Evolutionary conservation across 768 basidiomycete genomes (phyloP).

Genomic region (Auricularia heimuer): DNA sequence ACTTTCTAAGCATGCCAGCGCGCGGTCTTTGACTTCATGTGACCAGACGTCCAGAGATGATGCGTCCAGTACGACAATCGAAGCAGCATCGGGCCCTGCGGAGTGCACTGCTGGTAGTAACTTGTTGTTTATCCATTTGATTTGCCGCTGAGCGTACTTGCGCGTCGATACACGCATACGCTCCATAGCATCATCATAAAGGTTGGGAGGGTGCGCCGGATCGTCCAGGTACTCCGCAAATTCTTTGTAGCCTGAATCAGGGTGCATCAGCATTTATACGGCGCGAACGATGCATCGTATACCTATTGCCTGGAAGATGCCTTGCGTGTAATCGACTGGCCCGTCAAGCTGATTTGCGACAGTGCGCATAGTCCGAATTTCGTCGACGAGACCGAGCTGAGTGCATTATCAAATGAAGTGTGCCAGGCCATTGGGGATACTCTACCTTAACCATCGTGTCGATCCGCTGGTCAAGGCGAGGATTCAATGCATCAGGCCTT

Average conservation of each 20-base stretch:
- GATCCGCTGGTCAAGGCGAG: slow-evolving; percentile 67
- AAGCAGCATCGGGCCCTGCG: slow-evolving; percentile 30
- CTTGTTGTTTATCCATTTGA: slow-evolving; percentile 89
- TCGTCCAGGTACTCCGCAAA: slow-evolving; percentile 60
- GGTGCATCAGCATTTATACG: too few species aligned
- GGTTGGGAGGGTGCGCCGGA: slow-evolving; percentile 27
- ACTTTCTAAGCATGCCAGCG: background rate
- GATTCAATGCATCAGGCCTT: slow-evolving; percentile 47
- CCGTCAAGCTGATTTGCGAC: slow-evolving; percentile 8
- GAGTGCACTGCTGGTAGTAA: slow-evolving; percentile 60
- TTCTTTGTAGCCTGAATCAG: slow-evolving; percentile 74
- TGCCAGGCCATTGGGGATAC: too few species aligned
- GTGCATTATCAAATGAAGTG: background rate
- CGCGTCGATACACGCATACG: slow-evolving; percentile 80
- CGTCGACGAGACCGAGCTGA: slow-evolving; percentile 71
- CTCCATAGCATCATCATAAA: slow-evolving; percentile 50
- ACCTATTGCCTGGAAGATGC: slow-evolving; percentile 95
- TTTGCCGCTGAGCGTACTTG: slow-evolving; percentile 85
- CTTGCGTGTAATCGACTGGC: slow-evolving; percentile 56
- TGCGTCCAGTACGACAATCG: slow-evolving; percentile 17
- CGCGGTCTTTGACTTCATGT: slow-evolving; percentile 33
- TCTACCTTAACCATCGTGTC: slow-evolving; percentile 83
- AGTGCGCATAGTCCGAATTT: slow-evolving; percentile 50
- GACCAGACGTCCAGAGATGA: slow-evolving; percentile 53
- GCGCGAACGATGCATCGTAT: slow-evolving; percentile 7